Evolutionary conservation across 169 alveolate species (phyloP), one percentile per base, ranked within the genome.

Genomic region (Babesia gibsoni): DNA sequence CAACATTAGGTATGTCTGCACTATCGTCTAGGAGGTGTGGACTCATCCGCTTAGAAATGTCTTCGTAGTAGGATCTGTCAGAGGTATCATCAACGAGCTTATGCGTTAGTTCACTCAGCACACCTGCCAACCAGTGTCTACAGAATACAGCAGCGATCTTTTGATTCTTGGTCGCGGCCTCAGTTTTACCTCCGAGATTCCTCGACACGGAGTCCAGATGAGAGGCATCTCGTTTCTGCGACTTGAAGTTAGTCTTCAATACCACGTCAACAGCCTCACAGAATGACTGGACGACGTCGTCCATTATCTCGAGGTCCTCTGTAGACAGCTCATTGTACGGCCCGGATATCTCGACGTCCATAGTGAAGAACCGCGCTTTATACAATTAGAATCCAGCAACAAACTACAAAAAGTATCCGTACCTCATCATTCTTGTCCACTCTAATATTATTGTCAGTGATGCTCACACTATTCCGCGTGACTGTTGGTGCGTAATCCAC

Each of bases 81-180:
- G 77, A 37, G 30, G 67, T 33, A n/a, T 23, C 65, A 4, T 66
- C 61, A n/a, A 64, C 67, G 20, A 77, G 53, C 23, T 77, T 67
- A 33, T 52, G 65, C 10, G 77, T 48, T 27, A 77, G 56, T 25
- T 57, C 58, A 32, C 75, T 68, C 35, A 77, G 41, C 36, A 77
- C 86, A 2, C 82, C 86, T 1, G 86, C 56, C 25, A 77, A 50
- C 86, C 86, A 77, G 36, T 77, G 86, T 4, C 86, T 48, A 33
- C 82, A 77, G 67, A 67, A 77, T 7, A 77, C 64, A 0, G 86
- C 80, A 36, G 86, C 86, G 8, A 77, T 56, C 64, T 52, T 77
- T 23, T 77, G 79, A 61, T 77, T 77, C 25, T 77, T 77, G 12
- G 86, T 77, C 30, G 35, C 22, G 23, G 58, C 67, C 22, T 49